A percentile compares a stretch with the other conserved stretches of the same genome.
Conservation (phyloP, 2,329 filamentous ascomycete species). For the Fusarium staphyleae region DNA sequence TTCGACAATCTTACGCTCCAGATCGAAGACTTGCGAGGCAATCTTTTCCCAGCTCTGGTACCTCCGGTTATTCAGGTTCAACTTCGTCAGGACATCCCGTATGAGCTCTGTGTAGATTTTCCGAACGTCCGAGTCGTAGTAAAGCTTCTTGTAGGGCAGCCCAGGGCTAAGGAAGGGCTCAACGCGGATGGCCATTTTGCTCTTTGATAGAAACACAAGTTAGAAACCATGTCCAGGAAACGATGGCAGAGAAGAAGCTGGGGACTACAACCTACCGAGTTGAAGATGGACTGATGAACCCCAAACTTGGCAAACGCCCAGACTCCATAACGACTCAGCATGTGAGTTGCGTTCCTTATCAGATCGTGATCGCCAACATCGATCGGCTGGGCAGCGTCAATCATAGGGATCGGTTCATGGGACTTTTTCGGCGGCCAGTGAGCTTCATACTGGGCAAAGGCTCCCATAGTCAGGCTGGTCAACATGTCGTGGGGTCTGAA, state of each 20-base stretch:
- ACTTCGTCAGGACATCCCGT: not conserved
- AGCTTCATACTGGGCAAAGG: constrained; percentile 10
- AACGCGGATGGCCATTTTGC: constrained; percentile 10
- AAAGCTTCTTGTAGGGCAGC: constrained; percentile 7
- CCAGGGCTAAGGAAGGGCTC: constrained; percentile 12
- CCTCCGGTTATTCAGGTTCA: not conserved
- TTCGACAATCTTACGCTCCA: constrained; percentile 8
- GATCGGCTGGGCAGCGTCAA: constrained; percentile 1
- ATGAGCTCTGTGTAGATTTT: constrained; percentile 1
- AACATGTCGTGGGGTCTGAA: constrained; percentile 4
- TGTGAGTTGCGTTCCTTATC: constrained; percentile 3
- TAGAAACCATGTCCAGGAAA: not conserved
- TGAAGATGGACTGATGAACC: constrained; percentile 14
- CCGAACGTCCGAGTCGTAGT: not conserved
- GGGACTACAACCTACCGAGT: constrained; percentile 19
- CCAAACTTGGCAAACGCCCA: constrained; percentile 22
- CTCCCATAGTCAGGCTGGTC: constrained; percentile 4
- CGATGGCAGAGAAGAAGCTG: too few relatives aligned
- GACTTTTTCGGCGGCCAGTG: not conserved
- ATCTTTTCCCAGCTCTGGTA: not conserved
- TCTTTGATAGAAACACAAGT: not conserved
- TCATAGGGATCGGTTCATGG: not conserved
- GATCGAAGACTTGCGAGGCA: constrained; percentile 3
- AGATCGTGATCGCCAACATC: constrained; percentile 3
- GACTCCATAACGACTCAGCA: constrained; percentile 6